Conservation (phyloP, 1,284 basidiomycete species). For the Termitomyces sp. region DNA sequence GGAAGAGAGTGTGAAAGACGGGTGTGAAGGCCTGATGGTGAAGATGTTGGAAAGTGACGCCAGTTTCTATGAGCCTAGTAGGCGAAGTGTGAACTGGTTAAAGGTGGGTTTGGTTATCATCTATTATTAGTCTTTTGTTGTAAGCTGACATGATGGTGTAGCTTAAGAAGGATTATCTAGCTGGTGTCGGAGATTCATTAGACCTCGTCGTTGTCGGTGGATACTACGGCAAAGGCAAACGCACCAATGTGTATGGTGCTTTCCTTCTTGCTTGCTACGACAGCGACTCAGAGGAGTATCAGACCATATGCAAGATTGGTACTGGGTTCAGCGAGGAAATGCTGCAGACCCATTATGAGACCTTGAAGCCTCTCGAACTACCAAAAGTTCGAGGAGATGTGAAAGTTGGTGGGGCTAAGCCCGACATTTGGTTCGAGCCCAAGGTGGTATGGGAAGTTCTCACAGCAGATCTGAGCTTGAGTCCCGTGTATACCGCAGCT, state of each 20-base stretch:
- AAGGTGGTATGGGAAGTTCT: constrained; percentile 98
- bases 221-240: constrained; percentile 97
- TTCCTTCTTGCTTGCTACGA: constrained; percentile 96
- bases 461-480: constrained; percentile 94
- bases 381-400: constrained; percentile 69
- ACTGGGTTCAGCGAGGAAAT: constrained; percentile 96
- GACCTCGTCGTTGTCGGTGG: constrained; percentile 96
- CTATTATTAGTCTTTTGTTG: neutral
- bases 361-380: constrained; percentile 75
- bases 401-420: constrained; percentile 86
- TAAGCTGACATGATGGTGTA: constrained; percentile 27
- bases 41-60: constrained; percentile 94
- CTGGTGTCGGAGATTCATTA: constrained; percentile 96
- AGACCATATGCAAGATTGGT: constrained; percentile 98
- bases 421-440: constrained; percentile 94
- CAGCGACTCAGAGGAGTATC: constrained; percentile 84
- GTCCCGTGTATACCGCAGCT: constrained; percentile 96
- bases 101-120: constrained; percentile 55
- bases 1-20: constrained; percentile 95
- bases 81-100: constrained; percentile 95
- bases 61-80: constrained; percentile 93
- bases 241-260: constrained; percentile 94
- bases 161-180: constrained; percentile 97
- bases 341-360: constrained; percentile 79
- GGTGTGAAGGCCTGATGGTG: constrained; percentile 99